These are phyloP conservation scores for Abrus precatorius DNA, from an alignment of 306 rosid genomes.

Conservation along the genomic window DNA sequence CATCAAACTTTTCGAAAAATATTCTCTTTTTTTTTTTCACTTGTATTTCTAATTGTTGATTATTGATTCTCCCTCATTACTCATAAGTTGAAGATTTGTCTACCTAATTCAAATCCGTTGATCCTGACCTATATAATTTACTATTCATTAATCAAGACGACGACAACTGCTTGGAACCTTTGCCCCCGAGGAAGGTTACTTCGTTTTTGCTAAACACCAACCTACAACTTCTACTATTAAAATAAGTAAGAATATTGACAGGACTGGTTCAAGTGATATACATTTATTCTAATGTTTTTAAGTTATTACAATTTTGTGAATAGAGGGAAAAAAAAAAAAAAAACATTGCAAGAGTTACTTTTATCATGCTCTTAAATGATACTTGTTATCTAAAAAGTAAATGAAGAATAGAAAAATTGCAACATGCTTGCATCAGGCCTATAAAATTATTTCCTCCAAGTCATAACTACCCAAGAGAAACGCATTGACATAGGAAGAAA, in stretches of 20 bases:
- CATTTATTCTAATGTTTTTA: too few species aligned
- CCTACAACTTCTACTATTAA: neutral
- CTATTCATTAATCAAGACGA: conserved; percentile 6
- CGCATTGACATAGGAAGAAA: too few species aligned
- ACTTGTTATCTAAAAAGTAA: too few species aligned
- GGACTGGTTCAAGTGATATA: too few species aligned
- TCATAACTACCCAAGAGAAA: neutral
- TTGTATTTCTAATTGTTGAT: neutral
- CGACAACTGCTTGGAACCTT: neutral
- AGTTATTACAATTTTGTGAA: too few species aligned
- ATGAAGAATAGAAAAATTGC: neutral
- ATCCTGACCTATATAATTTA: neutral
- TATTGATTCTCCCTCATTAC: neutral
- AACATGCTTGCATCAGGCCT: neutral
- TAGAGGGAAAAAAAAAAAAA: too few species aligned
- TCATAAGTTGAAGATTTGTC: conserved; percentile 1
- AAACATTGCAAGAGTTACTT: too few species aligned
- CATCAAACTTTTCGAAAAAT: too few species aligned
- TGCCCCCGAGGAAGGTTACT: neutral
- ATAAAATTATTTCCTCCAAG: conserved; percentile 36
- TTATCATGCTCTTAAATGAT: too few species aligned
- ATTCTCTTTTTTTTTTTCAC: neutral
- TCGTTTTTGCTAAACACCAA: neutral
- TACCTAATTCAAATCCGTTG: neutral
- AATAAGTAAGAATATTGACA: neutral